Evolutionary conservation across 192 early-diverging fungal species (phyloP), one percentile per base, ranked within the genome.

Genomic region (Backusella australiensis): DNA sequence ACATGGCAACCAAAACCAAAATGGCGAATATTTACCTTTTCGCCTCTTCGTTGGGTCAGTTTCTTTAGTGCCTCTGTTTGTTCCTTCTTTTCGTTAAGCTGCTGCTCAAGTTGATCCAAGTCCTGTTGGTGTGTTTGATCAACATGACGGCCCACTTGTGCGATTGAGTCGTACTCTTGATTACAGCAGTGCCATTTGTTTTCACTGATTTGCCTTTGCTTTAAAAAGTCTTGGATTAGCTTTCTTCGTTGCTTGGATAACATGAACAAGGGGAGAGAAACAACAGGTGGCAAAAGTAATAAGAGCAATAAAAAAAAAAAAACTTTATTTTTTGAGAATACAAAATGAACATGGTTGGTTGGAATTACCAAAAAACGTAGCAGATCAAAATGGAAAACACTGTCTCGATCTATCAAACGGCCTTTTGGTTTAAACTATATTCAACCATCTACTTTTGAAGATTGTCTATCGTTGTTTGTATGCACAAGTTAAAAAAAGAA

Each of bases 1-100:
- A 39, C 38, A 39, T 39, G 8, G 38, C 38, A 23, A 14, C 36
- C 26, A 46, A 4, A 21, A 23, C 17, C 56, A 17, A 5, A 41
- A 41, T 41, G 7, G 17, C 17, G 15, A 41, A 41, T 34, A 41
- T 41, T 68, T 70, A 79, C 78, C 73, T 79, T 79, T 15, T 46
- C 36, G 19, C 39, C 73, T 69, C 78, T 72, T 41, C 75, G 65
- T 65, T 77, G 41, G 11, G 34, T 74, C 3, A 69, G 49, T 39
- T 59, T 73, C 15, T 26, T 59, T 46, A 63, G 11, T 1, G 38
- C 46, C 19, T 75, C 67, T 34, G 23, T 35, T 32, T 75, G 38
- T 23, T 75, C 32, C 23, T 67, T 41, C 41, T 21, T 67, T 29
- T 23, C 29, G 19, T 1, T 49, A n/a, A 29, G 41, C 26, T 23